Evolutionary conservation across 140 eudicot genomes (phyloP), one percentile per base, ranked within the genome.

Genomic region (Flaveria floridana): DNA sequence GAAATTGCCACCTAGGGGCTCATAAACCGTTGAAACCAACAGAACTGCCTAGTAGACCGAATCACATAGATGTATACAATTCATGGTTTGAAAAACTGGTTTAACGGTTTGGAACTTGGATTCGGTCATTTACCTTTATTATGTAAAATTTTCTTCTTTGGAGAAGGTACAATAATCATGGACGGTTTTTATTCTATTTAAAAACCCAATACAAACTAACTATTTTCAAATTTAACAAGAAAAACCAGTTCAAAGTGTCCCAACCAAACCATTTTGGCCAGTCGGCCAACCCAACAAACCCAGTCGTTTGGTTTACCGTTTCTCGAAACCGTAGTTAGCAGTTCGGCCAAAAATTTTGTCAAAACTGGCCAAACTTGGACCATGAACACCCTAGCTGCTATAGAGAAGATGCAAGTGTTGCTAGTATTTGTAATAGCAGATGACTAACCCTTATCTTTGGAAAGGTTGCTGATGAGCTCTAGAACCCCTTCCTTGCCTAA

Each of bases 401-500:
- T 20, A 23, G 37, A 58, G 16, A 23, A 58, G 1, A 23, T 30
- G 28, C 30, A 18, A 21, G 9, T 39, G 52, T 68, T 68, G 39
- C 57, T 9, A 44, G 57, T 41, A 70, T 28, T 8, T n/a, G 62
- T 50, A 28, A 52, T 65, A 71, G 41, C 47, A 18, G 75, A 71
- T 53, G 28, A 65, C 83, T 20, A 41, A 88, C 97, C 97, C 76
- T 72, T 83, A 84, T 91, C 97, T 78, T 88, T 91, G 61, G 92
- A 83, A 68, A 91, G 92, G 53, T 85, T 86, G 84, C 81, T 76
- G 71, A 88, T 85, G 72, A 91, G 96, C 65, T 91, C 89, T 80
- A 88, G 86, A 71, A 91, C 76, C 61, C 97, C 97, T 57, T 91
- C 92, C 83, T 91, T 91, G 58, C 82, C 97, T 78, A 91, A 83